A percentile compares a stretch with the other conserved stretches of the same genome.
Evolutionary conservation across 139 green algal species (phyloP).

Genomic region (Tetradesmus lagerheimii): DNA sequence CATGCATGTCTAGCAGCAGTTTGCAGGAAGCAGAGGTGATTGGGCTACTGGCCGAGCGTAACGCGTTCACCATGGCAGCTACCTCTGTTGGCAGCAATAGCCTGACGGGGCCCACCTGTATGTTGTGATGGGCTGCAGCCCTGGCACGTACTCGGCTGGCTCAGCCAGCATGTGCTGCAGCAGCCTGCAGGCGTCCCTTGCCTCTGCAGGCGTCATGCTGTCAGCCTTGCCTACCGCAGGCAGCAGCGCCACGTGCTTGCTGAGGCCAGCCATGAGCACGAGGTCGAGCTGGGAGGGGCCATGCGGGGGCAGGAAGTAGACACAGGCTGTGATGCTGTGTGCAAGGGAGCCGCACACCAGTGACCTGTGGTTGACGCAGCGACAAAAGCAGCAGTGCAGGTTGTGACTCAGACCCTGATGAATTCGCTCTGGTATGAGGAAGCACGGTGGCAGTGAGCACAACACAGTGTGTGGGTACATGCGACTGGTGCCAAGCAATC

Average conservation of each 20-base stretch:
- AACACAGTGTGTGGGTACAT: no score
- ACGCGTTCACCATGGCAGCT: no score
- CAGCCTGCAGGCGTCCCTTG: neutral
- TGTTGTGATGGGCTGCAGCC: neutral
- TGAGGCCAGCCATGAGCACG: conserved; percentile 25
- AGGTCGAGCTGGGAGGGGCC: conserved; percentile 12
- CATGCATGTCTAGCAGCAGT: no score
- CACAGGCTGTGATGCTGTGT: conserved; percentile 11
- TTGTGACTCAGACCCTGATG: no score
- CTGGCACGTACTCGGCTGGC: neutral
- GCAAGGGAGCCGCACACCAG: conserved; percentile 7
- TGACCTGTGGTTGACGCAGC: neutral
- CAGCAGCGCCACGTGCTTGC: neutral
- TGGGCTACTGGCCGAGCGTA: no score
- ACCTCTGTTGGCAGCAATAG: neutral
- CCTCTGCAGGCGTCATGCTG: conserved; percentile 9
- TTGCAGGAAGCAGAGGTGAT: no score
- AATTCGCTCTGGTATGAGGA: neutral
- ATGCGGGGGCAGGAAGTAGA: conserved; percentile 34
- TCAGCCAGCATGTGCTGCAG: neutral
- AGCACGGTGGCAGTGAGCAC: neutral
- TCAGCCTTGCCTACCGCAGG: conserved; percentile 7
- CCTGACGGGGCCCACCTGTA: neutral
- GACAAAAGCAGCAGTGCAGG: neutral
- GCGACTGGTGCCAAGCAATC: no score